These are phyloP conservation scores for Xylaria arbuscula DNA, from an alignment of 2,329 filamentous ascomycete species.

Conservation along the genomic window DNA sequence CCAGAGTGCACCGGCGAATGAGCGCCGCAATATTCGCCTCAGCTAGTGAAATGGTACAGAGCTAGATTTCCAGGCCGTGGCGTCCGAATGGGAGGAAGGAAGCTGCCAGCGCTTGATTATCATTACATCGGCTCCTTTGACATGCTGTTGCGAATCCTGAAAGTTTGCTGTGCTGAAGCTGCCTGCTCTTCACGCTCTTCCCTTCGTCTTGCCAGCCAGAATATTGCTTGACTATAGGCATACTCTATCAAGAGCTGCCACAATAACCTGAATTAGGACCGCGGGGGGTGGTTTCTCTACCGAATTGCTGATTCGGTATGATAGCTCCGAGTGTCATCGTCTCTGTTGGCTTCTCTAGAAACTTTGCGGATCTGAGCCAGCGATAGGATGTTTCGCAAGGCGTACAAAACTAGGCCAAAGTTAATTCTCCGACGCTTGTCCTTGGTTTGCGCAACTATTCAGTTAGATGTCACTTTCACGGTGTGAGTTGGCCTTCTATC, in stretches of 20 bases:
- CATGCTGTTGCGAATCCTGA: slow-evolving; percentile 14
- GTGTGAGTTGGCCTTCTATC: slow-evolving; percentile 27
- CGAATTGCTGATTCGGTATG: slow-evolving; percentile 20
- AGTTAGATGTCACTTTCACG: slow-evolving; percentile 29
- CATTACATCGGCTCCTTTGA: slow-evolving; percentile 13
- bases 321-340: slow-evolving; percentile 14
- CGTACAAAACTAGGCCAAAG: slow-evolving; percentile 32
- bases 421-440: slow-evolving; percentile 31
- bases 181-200: slow-evolving; percentile 12
- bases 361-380: slow-evolving; percentile 19
- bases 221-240: slow-evolving; percentile 18
- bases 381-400: slow-evolving; percentile 23
- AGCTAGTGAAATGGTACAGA: slow-evolving; percentile 17
- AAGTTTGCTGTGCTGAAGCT: slow-evolving; percentile 15
- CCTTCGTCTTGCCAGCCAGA: slow-evolving; percentile 19
- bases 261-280: slow-evolving; percentile 9
- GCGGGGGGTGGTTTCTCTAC: slow-evolving; percentile 9
- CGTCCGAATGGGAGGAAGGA: slow-evolving; percentile 8
- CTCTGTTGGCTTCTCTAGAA: slow-evolving; percentile 17
- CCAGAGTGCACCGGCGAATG: slow-evolving; percentile 4
- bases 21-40: slow-evolving; percentile 2
- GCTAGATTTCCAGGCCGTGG: slow-evolving; percentile 10
- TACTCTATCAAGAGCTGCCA: slow-evolving; percentile 15
- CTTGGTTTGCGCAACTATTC: slow-evolving; percentile 27
- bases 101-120: slow-evolving; percentile 12